Evolutionary conservation across 495 filamentous ascomycete genomes (phyloP).

Genomic region (Penicillium pancosmium): DNA sequence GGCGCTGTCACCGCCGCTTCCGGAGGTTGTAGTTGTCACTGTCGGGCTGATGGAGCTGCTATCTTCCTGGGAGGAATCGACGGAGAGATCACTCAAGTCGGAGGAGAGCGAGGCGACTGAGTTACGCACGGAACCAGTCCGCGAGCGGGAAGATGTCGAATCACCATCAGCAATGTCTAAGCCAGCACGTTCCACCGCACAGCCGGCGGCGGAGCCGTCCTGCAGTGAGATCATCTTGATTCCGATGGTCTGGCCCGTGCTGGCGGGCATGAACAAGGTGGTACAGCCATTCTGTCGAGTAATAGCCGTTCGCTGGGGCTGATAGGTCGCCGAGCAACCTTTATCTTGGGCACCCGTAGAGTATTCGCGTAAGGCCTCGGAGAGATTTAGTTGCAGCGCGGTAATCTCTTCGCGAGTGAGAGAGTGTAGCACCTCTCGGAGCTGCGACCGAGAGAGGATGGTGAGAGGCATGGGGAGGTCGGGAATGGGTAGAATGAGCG

Average conservation of each 20-base stretch:
- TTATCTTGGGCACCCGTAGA: conserved; percentile 66
- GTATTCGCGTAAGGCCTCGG: conserved; percentile 77
- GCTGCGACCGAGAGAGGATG: conserved; percentile 71
- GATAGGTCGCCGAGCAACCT: conserved; percentile 64
- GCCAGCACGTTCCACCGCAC: conserved; percentile 30
- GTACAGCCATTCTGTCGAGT: conserved; percentile 71
- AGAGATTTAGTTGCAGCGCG: conserved; percentile 66
- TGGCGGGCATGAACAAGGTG: conserved; percentile 91
- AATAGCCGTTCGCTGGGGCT: conserved; percentile 76
- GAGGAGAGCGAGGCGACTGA: conserved; percentile 45
- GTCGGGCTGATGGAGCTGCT: conserved; percentile 22
- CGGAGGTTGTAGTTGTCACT: conserved; percentile 20
- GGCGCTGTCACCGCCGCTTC: conserved; percentile 32
- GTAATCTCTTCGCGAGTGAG: conserved; percentile 70
- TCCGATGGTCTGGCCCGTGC: conserved; percentile 56
- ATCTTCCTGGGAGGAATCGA: conserved; percentile 40
- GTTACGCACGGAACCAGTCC: conserved; percentile 22
- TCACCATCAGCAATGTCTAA: conserved; percentile 25
- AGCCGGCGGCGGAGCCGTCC: conserved; percentile 38
- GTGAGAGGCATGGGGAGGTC: conserved; percentile 67
- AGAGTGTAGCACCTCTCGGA: conserved; percentile 68
- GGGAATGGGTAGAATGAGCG: conserved; percentile 1
- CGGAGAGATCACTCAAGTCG: conserved; percentile 43
- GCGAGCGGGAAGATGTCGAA: conserved; percentile 15
- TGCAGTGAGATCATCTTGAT: conserved; percentile 65